Conservation (phyloP, 352 stramenopile species). For the Pythium myriotylum region DNA sequence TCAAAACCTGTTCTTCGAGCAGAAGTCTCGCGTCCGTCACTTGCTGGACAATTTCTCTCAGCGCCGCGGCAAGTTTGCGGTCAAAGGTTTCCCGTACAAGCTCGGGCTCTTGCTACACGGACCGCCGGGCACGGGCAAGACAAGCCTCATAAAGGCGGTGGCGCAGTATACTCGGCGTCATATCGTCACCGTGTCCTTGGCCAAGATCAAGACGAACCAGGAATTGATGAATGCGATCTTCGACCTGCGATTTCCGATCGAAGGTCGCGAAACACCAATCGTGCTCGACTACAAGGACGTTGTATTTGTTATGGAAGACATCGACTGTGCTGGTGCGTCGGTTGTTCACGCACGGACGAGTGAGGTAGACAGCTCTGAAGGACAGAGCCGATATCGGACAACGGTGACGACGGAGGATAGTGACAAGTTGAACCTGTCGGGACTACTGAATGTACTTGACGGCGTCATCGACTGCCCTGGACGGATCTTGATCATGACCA, state of each 20-base stretch:
- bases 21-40: slow-evolving; percentile 73
- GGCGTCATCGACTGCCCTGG: slow-evolving; percentile 87
- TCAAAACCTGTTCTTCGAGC: slow-evolving; percentile 83
- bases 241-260: slow-evolving; percentile 60
- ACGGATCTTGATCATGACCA: slow-evolving; percentile 93
- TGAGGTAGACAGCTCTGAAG: not conserved
- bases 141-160: slow-evolving; percentile 87
- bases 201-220: slow-evolving; percentile 80
- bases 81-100: slow-evolving; percentile 91
- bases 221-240: slow-evolving; percentile 80
- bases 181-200: slow-evolving; percentile 73
- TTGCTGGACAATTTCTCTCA: slow-evolving; percentile 75
- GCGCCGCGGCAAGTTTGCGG: slow-evolving; percentile 77
- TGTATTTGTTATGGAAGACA: slow-evolving; percentile 92
- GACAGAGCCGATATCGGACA: slow-evolving; percentile 5
- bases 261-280: slow-evolving; percentile 61
- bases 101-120: slow-evolving; percentile 86
- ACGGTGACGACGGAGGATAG: not conserved
- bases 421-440: slow-evolving; percentile 74
- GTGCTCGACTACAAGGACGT: slow-evolving; percentile 77
- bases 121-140: slow-evolving; percentile 78
- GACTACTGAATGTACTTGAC: slow-evolving; percentile 90
- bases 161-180: slow-evolving; percentile 74
- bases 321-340: slow-evolving; percentile 72
- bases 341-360: slow-evolving; percentile 52